Base-by-base conservation (phyloP, 345 rosid genomes). In the Nephelium lappaceum region DNA sequence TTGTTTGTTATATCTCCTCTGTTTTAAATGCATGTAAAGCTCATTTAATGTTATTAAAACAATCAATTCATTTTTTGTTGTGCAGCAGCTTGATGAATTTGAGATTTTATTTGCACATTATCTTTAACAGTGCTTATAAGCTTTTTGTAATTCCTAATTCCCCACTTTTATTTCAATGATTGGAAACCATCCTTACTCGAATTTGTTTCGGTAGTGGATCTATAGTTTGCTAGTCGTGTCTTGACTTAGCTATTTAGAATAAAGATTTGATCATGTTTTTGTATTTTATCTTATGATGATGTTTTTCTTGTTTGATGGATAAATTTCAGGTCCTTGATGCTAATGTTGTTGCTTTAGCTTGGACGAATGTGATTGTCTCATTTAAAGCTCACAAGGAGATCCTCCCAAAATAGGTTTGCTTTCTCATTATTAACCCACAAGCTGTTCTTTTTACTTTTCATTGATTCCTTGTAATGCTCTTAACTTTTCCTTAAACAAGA, bases 321-420 rank as follows among this genome's bases (percentile, higher is more conserved):
- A n/a, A n/a, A n/a, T n/a, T n/a, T n/a, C n/a, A 95, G 98, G 98
- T 93, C 66, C 97, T 95, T 1, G 98, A 91, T 39, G 95, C 98
- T 12, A 95, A 92, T 81, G 82, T 90, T 31, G 81, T 95, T 76
- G 90, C 98, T 58, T 51, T 95, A 81, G 89, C 77, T 58, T 93
- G 98, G n/a, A n/a, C n/a, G 98, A 95, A 93, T 79, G 98, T 93
- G 78, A 95, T 95, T 72, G 90, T 95, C 71, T 95, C 98, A 6
- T 95, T 87, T 86, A 95, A 93, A 86, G 98, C 98, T 86, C 98
- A 93, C 86, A 92, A 85, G 79, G 97, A 90, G 85, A 73, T 95
- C 82, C 80, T 88, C 41, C 57, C 84, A 16, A 95, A 91, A 74
- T 89, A 92, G 87, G 84, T 84, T 71, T 8, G 58, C n/a, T 58